Conservation (phyloP, 768 basidiomycete species). For the Rhodocollybia butyracea region DNA sequence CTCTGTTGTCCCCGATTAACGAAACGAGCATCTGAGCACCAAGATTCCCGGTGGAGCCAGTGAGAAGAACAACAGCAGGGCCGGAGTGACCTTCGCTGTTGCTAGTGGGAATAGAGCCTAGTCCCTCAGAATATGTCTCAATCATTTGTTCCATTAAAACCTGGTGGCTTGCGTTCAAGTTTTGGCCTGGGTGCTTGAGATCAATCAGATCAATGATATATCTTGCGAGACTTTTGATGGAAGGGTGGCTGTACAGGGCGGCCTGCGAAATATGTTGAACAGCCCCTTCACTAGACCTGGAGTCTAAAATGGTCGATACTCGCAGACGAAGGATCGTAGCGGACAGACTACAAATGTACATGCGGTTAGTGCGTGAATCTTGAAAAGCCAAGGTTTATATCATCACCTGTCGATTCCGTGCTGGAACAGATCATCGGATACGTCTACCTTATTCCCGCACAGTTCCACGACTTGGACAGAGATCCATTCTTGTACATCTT, state of each 20-base stretch:
- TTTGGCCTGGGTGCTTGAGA: constrained; percentile 1
- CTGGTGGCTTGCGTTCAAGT: constrained; percentile 12
- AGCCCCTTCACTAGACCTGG: constrained; percentile 10
- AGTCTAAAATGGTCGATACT: constrained; percentile 25
- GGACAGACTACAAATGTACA: constrained; percentile 16
- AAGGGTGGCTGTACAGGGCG: constrained; percentile 24
- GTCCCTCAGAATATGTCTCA: constrained; percentile 29
- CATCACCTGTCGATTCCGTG: constrained; percentile 27
- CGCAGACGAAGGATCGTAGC: constrained; percentile 29
- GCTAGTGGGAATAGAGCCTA: no score
- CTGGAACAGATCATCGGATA: constrained; percentile 23
- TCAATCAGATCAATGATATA: constrained; percentile 16
- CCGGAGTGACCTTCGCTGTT: not conserved
- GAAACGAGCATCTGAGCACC: constrained; percentile 33
- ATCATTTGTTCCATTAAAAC: constrained; percentile 35
- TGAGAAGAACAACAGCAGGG: constrained; percentile 29
- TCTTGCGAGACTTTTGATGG: constrained; percentile 20
- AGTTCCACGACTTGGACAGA: constrained; percentile 20
- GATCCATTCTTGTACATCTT: constrained; percentile 18
- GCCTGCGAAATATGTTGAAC: constrained; percentile 15
- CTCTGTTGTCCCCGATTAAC: constrained; percentile 18
- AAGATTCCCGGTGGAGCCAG: constrained; percentile 38
- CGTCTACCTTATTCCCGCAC: constrained; percentile 17
- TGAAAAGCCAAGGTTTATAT: no score
- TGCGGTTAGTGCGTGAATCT: no score